Base-by-base conservation (phyloP, 192 early-diverging fungal genomes). In the Dissophora ornata region DNA sequence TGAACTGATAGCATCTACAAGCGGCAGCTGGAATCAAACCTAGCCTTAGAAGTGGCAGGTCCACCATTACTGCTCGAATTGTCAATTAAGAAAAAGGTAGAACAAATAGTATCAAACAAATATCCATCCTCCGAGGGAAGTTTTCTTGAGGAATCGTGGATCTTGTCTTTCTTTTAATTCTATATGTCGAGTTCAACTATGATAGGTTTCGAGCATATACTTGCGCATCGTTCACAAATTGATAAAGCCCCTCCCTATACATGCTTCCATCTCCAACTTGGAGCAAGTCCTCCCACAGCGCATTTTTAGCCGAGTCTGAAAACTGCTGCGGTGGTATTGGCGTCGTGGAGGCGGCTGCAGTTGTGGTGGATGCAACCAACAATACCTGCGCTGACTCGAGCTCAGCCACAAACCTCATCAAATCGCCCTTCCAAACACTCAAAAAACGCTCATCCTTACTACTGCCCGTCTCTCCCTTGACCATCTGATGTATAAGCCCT, bases 141-240 rank as follows among this genome's bases (percentile, higher is more conserved):
- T n/a, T n/a, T n/a, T n/a, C n/a, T n/a, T n/a, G n/a, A n/a, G n/a
- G n/a, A n/a, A n/a, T n/a, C n/a, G n/a, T n/a, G n/a, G n/a, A n/a
- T n/a, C n/a, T n/a, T n/a, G n/a, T n/a, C n/a, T n/a, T n/a, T n/a
- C n/a, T n/a, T n/a, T n/a, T n/a, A n/a, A n/a, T n/a, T n/a, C n/a
- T n/a, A n/a, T n/a, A n/a, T n/a, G n/a, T n/a, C n/a, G n/a, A n/a
- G n/a, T n/a, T n/a, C n/a, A n/a, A 38, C 36, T 38, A 13, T 6
- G 36, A 38, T 28, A 67, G 57, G 38, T 29, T 61, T 30, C 65
- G 73, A 8, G 73, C 73, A 62, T 77, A 77, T 19, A 77, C 65
- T 10, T 60, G 73, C 2, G 64, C 73, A 57, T 77, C 73, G 29
- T 67, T 77, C 46, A 77, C 59, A 48, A 77, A 77, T 8, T 67